phyloP scores from a whole-genome alignment of 78 protist genomes.

The Planoprotostelium fungivorum region DNA sequence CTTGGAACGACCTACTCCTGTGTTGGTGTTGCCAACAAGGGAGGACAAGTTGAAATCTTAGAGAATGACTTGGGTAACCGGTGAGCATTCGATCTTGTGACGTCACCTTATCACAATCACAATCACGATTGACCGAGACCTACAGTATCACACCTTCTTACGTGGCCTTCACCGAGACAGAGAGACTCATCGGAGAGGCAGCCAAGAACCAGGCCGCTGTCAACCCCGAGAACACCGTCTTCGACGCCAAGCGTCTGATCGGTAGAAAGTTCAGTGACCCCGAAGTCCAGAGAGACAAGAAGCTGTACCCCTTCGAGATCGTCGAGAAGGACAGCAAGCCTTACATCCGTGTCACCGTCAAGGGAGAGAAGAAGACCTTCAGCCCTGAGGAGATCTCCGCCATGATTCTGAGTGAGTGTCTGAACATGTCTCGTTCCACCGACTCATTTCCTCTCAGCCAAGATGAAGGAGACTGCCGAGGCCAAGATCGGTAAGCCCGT shows the following conservation, averaged over 20 bases:
- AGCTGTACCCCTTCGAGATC: too few species aligned
- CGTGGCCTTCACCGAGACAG: slow-evolving; percentile 89
- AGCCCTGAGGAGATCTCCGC: slow-evolving; percentile 96
- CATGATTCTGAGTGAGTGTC: slow-evolving; percentile 92
- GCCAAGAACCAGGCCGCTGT: slow-evolving; percentile 97
- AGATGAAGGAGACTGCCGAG: slow-evolving; percentile 91
- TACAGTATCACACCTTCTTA: too few species aligned
- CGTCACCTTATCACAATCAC: slow-evolving; percentile 93
- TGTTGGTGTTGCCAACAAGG: slow-evolving; percentile 76
- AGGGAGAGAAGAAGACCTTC: slow-evolving; percentile 80
- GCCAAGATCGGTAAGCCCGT: slow-evolving; percentile 66
- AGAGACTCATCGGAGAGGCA: slow-evolving; percentile 91
- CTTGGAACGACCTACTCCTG: too few species aligned
- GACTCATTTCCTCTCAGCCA: too few species aligned
- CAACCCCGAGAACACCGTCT: too few species aligned
- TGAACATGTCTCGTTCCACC: too few species aligned
- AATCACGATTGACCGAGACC: too few species aligned
- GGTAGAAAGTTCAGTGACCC: slow-evolving; percentile 92
- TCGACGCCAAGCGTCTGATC: slow-evolving; percentile 96
- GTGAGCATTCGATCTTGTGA: too few species aligned
- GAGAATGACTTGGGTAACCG: slow-evolving; percentile 90
- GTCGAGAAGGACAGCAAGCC: too few species aligned
- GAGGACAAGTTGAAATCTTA: slow-evolving; percentile 82
- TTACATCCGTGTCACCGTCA: slow-evolving; percentile 83
- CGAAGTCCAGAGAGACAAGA: too few species aligned